Evolutionary conservation across 2,329 filamentous ascomycete genomes (phyloP).

Genomic region (Trichoderma sp.): DNA sequence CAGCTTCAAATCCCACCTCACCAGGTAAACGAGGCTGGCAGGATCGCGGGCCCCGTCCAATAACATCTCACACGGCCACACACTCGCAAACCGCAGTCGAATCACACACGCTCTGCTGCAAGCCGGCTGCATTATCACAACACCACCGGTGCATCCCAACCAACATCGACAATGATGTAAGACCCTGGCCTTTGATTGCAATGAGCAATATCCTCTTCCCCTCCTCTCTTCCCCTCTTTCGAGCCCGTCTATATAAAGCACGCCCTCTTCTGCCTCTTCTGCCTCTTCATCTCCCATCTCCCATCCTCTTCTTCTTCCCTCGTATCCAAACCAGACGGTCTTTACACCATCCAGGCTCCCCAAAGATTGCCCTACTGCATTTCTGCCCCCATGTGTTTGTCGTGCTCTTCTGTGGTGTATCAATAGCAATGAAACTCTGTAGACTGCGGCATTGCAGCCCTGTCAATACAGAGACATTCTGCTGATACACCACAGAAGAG

Average conservation of each 20-base stretch:
- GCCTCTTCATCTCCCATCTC: neutral
- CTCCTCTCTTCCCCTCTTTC: neutral
- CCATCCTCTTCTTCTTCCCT: neutral
- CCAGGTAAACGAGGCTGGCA: conserved; percentile 32
- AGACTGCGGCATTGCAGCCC: too few species aligned
- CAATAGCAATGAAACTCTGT: too few species aligned
- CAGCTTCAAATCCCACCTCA: neutral
- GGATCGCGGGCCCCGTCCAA: neutral
- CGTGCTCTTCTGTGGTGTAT: neutral
- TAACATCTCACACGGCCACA: neutral
- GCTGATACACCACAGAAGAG: neutral
- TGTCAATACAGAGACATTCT: too few species aligned
- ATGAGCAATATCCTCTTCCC: neutral
- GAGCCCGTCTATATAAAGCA: neutral
- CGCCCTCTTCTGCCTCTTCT: too few species aligned
- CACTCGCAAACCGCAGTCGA: neutral
- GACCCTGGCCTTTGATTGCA: neutral
- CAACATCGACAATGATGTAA: neutral
- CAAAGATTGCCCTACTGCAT: neutral
- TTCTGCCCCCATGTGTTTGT: neutral
- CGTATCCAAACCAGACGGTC: neutral
- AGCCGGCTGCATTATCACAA: neutral
- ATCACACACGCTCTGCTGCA: neutral
- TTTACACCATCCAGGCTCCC: neutral
- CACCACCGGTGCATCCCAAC: neutral